A percentile compares a stretch with the other conserved stretches of the same genome.
Conservation (phyloP, 768 basidiomycete species). For the Suillus americanus region DNA sequence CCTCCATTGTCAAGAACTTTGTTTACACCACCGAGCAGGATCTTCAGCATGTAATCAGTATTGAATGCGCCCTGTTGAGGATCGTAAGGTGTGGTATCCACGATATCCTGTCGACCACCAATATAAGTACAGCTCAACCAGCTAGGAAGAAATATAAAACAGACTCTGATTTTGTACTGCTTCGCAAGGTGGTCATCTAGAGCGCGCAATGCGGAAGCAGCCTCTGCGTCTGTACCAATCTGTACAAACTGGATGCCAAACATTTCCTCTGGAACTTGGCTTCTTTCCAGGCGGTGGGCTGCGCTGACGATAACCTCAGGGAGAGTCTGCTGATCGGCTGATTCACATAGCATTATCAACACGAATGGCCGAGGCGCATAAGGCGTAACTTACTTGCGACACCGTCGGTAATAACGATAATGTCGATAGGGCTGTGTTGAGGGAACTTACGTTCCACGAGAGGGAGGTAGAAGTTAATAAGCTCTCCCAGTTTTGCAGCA, state of each 20-base stretch:
- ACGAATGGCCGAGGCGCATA: background rate
- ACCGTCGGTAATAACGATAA: conserved; percentile 29
- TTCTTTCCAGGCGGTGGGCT: conserved; percentile 30
- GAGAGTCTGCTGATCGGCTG: conserved; percentile 16
- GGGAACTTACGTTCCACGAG: conserved; percentile 13
- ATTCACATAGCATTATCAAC: background rate
- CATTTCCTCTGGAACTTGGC: conserved; percentile 28
- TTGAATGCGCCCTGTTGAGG: conserved; percentile 9
- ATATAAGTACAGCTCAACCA: background rate
- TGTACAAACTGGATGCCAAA: conserved; percentile 40
- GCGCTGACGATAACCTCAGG: conserved; percentile 23
- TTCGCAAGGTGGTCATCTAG: conserved; percentile 31
- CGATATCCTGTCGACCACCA: conserved; percentile 32
- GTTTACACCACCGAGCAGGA: conserved; percentile 8
- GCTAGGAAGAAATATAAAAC: background rate
- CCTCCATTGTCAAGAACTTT: conserved; percentile 10
- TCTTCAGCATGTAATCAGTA: conserved; percentile 10
- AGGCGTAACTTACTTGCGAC: conserved; percentile 30
- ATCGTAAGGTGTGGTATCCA: conserved; percentile 37
- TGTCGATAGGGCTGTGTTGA: conserved; percentile 19
- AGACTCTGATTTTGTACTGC: conserved; percentile 4
- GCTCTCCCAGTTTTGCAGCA: conserved; percentile 28
- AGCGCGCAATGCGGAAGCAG: conserved; percentile 32
- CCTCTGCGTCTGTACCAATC: conserved; percentile 30
- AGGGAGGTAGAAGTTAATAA: conserved; percentile 32